Evolutionary conservation across 768 basidiomycete genomes (phyloP).

Genomic region (Stropharia rugosoannulata): DNA sequence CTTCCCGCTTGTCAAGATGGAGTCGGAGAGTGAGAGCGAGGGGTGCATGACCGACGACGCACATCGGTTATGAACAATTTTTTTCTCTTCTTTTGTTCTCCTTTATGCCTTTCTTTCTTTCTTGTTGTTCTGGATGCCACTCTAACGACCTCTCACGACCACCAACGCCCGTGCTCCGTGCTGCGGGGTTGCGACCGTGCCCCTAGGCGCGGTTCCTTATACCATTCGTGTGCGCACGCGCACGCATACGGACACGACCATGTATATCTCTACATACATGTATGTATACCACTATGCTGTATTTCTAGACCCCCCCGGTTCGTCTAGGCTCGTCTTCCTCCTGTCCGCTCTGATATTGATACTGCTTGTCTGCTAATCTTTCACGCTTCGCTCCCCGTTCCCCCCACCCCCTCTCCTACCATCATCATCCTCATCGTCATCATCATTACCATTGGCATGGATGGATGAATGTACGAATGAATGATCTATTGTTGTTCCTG

Average conservation of each 20-base stretch:
- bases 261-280: too few species aligned
- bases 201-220: slow-evolving; percentile 10
- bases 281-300: slow-evolving; percentile 24
- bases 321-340: background rate
- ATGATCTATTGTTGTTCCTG: too few species aligned
- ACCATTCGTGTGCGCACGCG: slow-evolving; percentile 3
- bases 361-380: background rate
- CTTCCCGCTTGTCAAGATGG: slow-evolving; percentile 60
- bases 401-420: too few species aligned
- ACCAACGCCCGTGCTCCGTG: too few species aligned
- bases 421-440: too few species aligned
- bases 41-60: slow-evolving; percentile 53
- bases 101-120: background rate
- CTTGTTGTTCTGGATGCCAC: slow-evolving; percentile 11
- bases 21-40: slow-evolving; percentile 73
- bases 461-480: too few species aligned
- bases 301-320: slow-evolving; percentile 30
- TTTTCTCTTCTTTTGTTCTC: slow-evolving; percentile 13
- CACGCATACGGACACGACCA: background rate
- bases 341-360: background rate
- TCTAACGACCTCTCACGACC: background rate
- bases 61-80: background rate
- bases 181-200: too few species aligned
- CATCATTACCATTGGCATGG: too few species aligned
- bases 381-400: too few species aligned